These are phyloP conservation scores for Leishmania gerbilli DNA, from an alignment of 208 protist species.

Conservation along the genomic window DNA sequence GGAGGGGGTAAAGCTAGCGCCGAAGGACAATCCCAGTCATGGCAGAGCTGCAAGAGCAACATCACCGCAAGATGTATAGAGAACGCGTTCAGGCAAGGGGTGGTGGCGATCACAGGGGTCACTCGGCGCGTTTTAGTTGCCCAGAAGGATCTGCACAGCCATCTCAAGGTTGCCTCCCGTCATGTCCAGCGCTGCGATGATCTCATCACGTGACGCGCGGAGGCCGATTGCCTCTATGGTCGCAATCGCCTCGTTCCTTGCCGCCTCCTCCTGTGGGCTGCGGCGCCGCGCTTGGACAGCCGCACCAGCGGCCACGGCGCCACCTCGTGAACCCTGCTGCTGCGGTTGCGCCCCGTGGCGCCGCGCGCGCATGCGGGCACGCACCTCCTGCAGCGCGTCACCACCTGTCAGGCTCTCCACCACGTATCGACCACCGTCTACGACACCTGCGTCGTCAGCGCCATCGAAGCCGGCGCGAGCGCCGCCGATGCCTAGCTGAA, in stretches of 20 bases:
- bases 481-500: slow-evolving; percentile 3
- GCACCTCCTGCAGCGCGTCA: slow-evolving; percentile 16
- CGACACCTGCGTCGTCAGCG: slow-evolving; percentile 2
- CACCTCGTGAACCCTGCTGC: neutral
- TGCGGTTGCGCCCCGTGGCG: slow-evolving; percentile 3
- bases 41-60: neutral
- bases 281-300: neutral
- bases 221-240: slow-evolving; percentile 63
- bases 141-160: slow-evolving; percentile 63
- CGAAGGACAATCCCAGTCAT: neutral
- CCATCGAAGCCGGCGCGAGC: slow-evolving; percentile 1
- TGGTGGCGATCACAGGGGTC: neutral
- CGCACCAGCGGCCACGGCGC: neutral
- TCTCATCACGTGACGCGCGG: slow-evolving; percentile 38
- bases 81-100: neutral
- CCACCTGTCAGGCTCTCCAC: slow-evolving; percentile 45
- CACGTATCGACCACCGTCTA: slow-evolving; percentile 46
- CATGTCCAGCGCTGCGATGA: slow-evolving; percentile 43
- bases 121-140: slow-evolving; percentile 1
- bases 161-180: slow-evolving; percentile 49
- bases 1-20: neutral
- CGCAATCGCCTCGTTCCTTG: slow-evolving; percentile 28
- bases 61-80: neutral
- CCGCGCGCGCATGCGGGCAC: slow-evolving; percentile 25
- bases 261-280: slow-evolving; percentile 15